phyloP scores from a whole-genome alignment of 2,329 filamentous ascomycete species.

The Arachnopeziza araneosa region DNA sequence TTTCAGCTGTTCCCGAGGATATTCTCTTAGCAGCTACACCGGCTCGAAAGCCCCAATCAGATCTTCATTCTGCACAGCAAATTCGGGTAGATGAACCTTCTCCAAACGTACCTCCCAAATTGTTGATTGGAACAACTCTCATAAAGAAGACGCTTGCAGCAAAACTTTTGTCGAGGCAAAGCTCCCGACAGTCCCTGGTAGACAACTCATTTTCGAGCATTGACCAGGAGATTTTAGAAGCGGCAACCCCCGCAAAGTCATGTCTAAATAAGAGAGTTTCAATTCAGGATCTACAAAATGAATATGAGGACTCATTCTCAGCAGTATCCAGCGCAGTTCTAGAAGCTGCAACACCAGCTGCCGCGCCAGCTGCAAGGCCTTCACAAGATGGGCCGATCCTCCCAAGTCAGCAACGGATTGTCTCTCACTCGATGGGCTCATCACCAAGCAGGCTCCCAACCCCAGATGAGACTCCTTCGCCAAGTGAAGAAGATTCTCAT shows the following conservation, averaged over 20 bases:
- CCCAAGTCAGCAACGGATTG: neutral
- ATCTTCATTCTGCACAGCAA: neutral
- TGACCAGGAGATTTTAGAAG: conserved; percentile 17
- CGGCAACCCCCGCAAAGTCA: conserved; percentile 14
- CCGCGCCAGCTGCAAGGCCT: neutral
- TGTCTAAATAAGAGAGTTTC: conserved; percentile 3
- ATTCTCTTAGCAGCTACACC: conserved; percentile 23
- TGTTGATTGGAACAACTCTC: neutral
- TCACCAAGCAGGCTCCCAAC: conserved; percentile 12
- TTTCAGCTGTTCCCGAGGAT: conserved; percentile 23
- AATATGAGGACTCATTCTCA: conserved; percentile 25
- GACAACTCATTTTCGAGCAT: conserved; percentile 20
- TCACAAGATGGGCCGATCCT: conserved; percentile 5
- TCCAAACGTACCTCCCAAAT: neutral
- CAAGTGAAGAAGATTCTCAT: conserved; percentile 7
- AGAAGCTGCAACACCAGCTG: conserved; percentile 9
- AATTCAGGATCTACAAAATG: conserved; percentile 2
- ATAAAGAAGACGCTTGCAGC: conserved; percentile 11
- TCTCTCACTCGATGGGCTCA: neutral
- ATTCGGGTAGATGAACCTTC: neutral
- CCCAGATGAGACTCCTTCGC: conserved; percentile 29
- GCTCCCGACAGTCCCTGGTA: neutral
- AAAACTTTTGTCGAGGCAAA: conserved; percentile 8
- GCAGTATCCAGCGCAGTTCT: conserved; percentile 13
- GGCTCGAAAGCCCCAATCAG: neutral